Conservation (phyloP, 805 yeast genomes). For the Myxozyma neotropica region DNA sequence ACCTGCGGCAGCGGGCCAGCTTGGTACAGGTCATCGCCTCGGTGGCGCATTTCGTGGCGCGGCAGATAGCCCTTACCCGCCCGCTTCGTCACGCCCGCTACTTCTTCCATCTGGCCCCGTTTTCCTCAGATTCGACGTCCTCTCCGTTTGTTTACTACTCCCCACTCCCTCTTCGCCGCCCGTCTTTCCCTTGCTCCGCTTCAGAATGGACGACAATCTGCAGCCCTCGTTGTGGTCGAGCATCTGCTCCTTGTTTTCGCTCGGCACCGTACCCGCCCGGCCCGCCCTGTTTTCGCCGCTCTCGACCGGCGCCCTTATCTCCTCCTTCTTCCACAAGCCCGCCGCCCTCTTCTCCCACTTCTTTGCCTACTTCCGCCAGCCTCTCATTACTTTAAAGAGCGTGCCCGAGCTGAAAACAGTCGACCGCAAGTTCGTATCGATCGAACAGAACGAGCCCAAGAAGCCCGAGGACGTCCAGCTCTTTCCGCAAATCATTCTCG, state of each 20-base stretch:
- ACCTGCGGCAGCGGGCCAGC: too few species aligned
- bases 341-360: conserved; percentile 2
- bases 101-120: conserved; percentile 2
- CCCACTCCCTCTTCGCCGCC: not conserved
- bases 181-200: not conserved
- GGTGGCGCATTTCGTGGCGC: not conserved
- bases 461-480: conserved; percentile 7
- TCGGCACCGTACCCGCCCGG: not conserved
- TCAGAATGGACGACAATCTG: not conserved
- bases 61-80: not conserved
- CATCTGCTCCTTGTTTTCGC: conserved; percentile 3
- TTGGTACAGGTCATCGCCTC: too few species aligned
- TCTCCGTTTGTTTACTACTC: not conserved
- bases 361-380: conserved; percentile 5
- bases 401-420: not conserved
- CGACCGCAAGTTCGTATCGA: too few species aligned
- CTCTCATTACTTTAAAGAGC: not conserved
- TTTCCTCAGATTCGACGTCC: not conserved
- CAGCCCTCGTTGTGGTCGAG: conserved; percentile 7
- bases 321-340: conserved; percentile 6
- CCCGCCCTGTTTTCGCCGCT: conserved; percentile 8
- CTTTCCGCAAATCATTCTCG: conserved; percentile 30
- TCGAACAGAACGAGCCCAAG: not conserved
- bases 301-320: conserved; percentile 5
- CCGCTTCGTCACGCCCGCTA: not conserved